phyloP scores from a whole-genome alignment of 352 stramenopile species.

The Thraustochytrium sp. region DNA sequence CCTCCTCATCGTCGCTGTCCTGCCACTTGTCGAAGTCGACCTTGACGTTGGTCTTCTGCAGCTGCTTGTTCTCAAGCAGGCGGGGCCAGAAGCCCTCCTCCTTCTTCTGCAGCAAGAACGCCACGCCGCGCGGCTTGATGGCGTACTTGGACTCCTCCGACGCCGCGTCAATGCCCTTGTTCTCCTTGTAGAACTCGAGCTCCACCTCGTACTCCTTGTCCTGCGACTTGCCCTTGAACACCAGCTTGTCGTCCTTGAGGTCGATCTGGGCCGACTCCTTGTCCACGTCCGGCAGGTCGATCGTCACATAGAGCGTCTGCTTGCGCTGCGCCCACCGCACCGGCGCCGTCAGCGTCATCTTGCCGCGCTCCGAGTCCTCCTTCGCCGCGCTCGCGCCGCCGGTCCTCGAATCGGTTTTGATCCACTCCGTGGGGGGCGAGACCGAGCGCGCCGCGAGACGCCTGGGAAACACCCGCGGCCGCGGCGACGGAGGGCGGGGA shows the following conservation, averaged over 20 bases:
- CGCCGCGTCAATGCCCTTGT: slow-evolving; percentile 5
- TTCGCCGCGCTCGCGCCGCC: no score
- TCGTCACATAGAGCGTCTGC: slow-evolving; percentile 91
- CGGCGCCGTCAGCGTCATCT: slow-evolving; percentile 57
- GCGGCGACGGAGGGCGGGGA: no score
- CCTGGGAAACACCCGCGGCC: no score
- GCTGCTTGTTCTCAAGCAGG: slow-evolving; percentile 86
- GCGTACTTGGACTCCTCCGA: slow-evolving; percentile 70
- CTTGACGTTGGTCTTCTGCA: slow-evolving; percentile 87
- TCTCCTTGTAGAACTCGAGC: slow-evolving; percentile 88
- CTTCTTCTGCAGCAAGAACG: slow-evolving; percentile 93
- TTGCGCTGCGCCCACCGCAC: slow-evolving; percentile 94
- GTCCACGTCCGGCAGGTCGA: slow-evolving; percentile 86
- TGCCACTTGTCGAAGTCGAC: slow-evolving; percentile 48
- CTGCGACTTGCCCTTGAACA: slow-evolving; percentile 73
- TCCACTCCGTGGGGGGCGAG: no score
- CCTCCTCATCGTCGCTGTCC: slow-evolving; percentile 37
- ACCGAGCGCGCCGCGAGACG: no score
- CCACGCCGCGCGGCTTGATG: slow-evolving; percentile 84
- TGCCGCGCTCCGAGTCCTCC: background rate
- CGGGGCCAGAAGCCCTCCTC: slow-evolving; percentile 89
- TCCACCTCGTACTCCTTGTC: slow-evolving; percentile 84
- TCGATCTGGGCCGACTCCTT: slow-evolving; percentile 74
- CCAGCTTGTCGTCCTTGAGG: slow-evolving; percentile 73
- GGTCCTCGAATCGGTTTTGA: background rate